Evolutionary conservation across 176 grass and related monocot genomes (phyloP).

Genomic region (Zea luxurians): DNA sequence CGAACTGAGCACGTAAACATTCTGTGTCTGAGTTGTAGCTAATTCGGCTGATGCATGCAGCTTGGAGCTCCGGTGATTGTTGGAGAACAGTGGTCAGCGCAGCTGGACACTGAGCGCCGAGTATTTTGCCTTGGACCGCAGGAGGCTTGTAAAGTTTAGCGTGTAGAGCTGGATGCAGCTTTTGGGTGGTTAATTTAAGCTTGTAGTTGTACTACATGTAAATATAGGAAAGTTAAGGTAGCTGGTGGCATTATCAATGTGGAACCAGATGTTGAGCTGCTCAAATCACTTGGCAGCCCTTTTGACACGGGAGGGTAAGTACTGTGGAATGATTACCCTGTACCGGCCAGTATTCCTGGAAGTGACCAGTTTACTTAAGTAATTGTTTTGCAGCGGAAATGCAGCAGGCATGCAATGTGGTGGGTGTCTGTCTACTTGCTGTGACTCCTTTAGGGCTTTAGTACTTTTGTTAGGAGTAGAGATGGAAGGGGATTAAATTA

Average conservation of each 20-base stretch:
- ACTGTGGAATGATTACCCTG: not conserved
- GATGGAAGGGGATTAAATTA: too few relatives aligned
- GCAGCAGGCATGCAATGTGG: too few relatives aligned
- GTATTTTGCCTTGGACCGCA: not conserved
- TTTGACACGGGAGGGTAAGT: not conserved
- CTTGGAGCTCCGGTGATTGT: constrained; percentile 52
- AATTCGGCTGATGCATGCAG: constrained; percentile 30
- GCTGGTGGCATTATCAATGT: not conserved
- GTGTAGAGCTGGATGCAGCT: not conserved
- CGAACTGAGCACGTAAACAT: not conserved
- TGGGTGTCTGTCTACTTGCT: not conserved
- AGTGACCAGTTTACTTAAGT: not conserved
- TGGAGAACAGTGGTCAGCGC: constrained; percentile 39
- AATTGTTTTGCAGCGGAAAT: not conserved
- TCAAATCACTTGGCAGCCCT: not conserved
- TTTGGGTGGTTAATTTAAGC: not conserved
- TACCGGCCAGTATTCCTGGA: not conserved
- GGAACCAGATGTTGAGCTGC: not conserved
- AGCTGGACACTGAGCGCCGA: not conserved
- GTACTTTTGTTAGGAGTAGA: too few relatives aligned
- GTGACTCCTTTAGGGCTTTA: not conserved
- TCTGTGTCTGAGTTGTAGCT: not conserved
- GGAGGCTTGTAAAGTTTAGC: not conserved
- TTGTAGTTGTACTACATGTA: constrained; percentile 9
- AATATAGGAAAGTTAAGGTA: not conserved